phyloP scores from a whole-genome alignment of 306 rosid genomes.

The Citrullus colocynthis region DNA sequence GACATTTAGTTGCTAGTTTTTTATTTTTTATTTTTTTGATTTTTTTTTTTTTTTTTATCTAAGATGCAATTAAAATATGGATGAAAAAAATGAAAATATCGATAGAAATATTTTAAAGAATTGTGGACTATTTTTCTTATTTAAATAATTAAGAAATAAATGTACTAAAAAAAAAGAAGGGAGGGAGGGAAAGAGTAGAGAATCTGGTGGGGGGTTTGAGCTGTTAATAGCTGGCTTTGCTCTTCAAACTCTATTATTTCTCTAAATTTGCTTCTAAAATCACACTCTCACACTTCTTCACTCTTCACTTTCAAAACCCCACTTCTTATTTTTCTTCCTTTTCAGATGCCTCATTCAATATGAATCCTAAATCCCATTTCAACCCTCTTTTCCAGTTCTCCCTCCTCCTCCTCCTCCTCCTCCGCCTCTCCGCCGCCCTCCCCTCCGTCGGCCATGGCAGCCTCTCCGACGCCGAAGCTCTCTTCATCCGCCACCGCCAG shows the following conservation, averaged over 20 bases:
- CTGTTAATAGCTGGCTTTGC: not conserved
- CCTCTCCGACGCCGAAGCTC: slow-evolving; percentile 38
- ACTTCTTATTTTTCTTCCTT: slow-evolving; percentile 9
- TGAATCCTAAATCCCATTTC: slow-evolving; percentile 21
- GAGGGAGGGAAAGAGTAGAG: not conserved
- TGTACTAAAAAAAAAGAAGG: too few species aligned
- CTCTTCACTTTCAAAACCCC: not conserved
- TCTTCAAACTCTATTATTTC: not conserved
- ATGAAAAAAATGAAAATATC: too few species aligned
- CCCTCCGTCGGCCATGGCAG: slow-evolving; percentile 28
- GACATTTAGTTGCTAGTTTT: too few species aligned
- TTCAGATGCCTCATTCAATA: slow-evolving; percentile 56
- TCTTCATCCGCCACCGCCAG: slow-evolving; percentile 61
- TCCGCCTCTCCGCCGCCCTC: not conserved
- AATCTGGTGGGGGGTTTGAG: not conserved
- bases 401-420: not conserved
- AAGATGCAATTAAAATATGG: too few species aligned
- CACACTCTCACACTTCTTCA: not conserved
- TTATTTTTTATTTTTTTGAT: too few species aligned
- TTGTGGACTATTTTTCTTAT: too few species aligned
- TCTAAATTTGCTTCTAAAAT: not conserved
- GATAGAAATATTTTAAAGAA: too few species aligned
- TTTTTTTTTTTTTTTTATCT: too few species aligned
- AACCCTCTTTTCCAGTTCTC: not conserved
- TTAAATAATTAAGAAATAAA: too few species aligned